These are phyloP conservation scores for Xylaria telfairii DNA, from an alignment of 495 filamentous ascomycete genomes.

Conservation along the genomic window DNA sequence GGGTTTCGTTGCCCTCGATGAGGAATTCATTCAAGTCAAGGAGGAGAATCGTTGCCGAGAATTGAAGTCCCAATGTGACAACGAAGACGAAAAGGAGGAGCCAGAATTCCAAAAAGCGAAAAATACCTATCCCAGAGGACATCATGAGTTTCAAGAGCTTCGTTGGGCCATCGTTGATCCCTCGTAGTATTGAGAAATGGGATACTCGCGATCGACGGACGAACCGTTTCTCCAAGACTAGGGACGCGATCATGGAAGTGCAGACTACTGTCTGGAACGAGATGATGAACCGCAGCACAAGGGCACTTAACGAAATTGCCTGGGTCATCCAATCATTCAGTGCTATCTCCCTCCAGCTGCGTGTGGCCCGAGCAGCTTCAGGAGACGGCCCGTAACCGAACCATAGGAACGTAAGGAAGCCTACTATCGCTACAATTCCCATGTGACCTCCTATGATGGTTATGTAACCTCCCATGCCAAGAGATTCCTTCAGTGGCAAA, in stretches of 20 bases:
- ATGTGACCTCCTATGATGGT: not conserved
- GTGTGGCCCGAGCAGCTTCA: not conserved
- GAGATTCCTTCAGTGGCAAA: not conserved
- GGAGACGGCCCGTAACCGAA: not conserved
- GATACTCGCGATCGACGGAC: not conserved
- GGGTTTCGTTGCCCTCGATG: too few species aligned
- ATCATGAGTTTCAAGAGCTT: not conserved
- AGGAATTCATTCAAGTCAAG: not conserved
- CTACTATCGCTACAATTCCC: not conserved
- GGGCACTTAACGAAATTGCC: not conserved
- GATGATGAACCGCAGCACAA: not conserved
- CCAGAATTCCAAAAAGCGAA: not conserved
- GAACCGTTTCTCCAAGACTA: not conserved
- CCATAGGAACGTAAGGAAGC: not conserved
- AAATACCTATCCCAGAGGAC: not conserved
- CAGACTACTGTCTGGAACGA: not conserved
- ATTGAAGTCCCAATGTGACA: not conserved
- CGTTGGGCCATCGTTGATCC: not conserved
- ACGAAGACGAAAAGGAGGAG: not conserved
- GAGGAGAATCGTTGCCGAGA: not conserved
- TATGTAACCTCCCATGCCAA: not conserved
- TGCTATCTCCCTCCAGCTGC: not conserved
- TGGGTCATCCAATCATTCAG: not conserved
- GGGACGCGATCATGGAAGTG: not conserved
- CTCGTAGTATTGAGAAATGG: not conserved